Evolutionary conservation across 768 basidiomycete genomes (phyloP), one percentile per base, ranked within the genome.

Genomic region (Auricularia heimuer): DNA sequence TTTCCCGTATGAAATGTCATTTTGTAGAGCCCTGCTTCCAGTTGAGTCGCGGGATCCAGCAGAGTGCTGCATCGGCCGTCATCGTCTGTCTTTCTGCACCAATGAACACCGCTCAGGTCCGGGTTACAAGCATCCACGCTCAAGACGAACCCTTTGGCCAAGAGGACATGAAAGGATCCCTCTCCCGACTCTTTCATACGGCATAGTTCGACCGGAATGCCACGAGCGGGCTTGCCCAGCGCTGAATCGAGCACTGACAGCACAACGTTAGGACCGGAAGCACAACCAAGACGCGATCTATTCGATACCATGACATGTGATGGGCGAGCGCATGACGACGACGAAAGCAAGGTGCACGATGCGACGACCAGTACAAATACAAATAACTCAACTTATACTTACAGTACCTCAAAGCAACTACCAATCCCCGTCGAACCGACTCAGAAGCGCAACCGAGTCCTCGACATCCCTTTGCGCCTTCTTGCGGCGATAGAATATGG

Each of bases 401-500:
- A 24, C 24, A 24, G 11, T 29, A 60, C 14, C 24, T 3, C 12
- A 6, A 2, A 29, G 56, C 34, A 67, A 93, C 90, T 90, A 92
- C 34, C 79, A 69, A 69, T 92, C 90, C 4, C 74, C 75, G 64
- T 92, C 88, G 73, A 98, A 99, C 16, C 97, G 85, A 68, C 94
- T 92, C 60, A 98, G 74, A 37, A 89, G 81, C 10, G 81, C 73
- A 67, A 84, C 85, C 3, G 90, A 83, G 69, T 98, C 94, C 67
- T 92, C 92, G 0, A 96, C 97, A 72, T 98, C 96, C 74, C 98
- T 98, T 76, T 98, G 97, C 8, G 95, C 88, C 72, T 98, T 98
- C 79, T 98, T 98, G 54, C 97, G 80, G 88, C 97, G 94, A 74
- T 99, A 99, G 76, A 95, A 99, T 66, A 98, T 98, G 0, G 97